Conservation (phyloP, 257 asterid species). For the Ilex asprella region DNA sequence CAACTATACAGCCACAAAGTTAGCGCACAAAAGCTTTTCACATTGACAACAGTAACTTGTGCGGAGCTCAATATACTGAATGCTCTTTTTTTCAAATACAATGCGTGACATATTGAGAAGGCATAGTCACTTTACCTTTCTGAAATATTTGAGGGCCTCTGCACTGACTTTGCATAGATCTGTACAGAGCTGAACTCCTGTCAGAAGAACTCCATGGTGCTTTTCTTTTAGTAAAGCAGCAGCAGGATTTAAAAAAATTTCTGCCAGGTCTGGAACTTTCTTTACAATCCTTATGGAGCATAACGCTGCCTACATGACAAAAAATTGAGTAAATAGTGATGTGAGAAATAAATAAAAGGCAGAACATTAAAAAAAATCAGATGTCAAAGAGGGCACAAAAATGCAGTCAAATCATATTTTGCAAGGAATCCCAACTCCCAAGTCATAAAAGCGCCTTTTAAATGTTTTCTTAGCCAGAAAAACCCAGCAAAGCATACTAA, state of each 20-base stretch:
- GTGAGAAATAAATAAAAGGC: no score
- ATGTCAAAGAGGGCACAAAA: conserved; percentile 1
- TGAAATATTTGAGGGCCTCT: conserved; percentile 84
- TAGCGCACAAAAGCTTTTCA: not conserved
- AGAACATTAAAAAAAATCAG: not conserved
- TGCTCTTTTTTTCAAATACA: no score
- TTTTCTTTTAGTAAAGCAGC: conserved; percentile 85
- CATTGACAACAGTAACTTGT: no score
- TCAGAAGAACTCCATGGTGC: conserved; percentile 92
- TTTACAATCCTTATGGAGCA: conserved; percentile 88
- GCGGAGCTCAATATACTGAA: no score
- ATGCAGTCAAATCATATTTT: no score
- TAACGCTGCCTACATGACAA: conserved; percentile 71
- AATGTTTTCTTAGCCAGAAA: no score
- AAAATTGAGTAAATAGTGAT: conserved; percentile 9
- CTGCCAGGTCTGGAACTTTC: conserved; percentile 98
- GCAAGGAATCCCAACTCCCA: no score
- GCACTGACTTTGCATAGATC: conserved; percentile 80
- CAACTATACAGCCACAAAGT: not conserved
- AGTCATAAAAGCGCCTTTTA: no score
- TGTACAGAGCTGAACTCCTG: conserved; percentile 85
- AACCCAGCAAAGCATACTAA: no score
- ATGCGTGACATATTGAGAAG: conserved; percentile 5
- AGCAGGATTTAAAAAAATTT: conserved; percentile 73
- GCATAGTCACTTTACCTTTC: conserved; percentile 48